phyloP scores from a whole-genome alignment of 208 protist species.

The Crithidia sp. region DNA sequence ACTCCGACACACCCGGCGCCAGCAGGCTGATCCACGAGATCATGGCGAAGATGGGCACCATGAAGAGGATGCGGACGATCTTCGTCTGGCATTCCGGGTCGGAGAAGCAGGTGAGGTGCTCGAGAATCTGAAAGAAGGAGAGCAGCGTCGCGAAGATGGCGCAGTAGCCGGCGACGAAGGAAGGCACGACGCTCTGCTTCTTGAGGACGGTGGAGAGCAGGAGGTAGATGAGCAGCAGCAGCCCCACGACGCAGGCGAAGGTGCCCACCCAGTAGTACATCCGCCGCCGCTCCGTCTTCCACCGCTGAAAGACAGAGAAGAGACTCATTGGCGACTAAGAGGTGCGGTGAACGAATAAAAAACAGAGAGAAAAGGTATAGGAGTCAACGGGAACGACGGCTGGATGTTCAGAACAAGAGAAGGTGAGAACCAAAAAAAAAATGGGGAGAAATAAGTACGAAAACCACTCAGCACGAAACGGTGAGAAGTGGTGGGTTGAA shows the following conservation, averaged over 20 bases:
- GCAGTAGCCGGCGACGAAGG: slow-evolving; percentile 88
- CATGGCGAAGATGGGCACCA: slow-evolving; percentile 93
- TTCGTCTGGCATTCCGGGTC: slow-evolving; percentile 92
- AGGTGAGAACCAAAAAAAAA: neutral
- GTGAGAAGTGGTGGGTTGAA: too few species aligned
- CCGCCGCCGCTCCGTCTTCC: slow-evolving; percentile 60
- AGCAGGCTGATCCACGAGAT: slow-evolving; percentile 86
- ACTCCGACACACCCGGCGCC: slow-evolving; percentile 71
- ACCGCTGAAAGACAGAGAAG: slow-evolving; percentile 24
- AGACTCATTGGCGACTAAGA: slow-evolving; percentile 8
- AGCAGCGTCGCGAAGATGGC: slow-evolving; percentile 88
- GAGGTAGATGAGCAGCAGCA: slow-evolving; percentile 75
- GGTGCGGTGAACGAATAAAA: neutral
- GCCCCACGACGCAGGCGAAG: slow-evolving; percentile 74
- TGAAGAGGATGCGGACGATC: slow-evolving; percentile 94
- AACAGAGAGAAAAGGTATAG: neutral
- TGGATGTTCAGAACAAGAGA: neutral
- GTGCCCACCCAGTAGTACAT: slow-evolving; percentile 91
- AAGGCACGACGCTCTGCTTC: slow-evolving; percentile 65
- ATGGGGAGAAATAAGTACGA: neutral
- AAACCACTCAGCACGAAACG: too few species aligned
- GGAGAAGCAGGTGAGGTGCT: slow-evolving; percentile 90
- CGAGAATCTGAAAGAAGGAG: slow-evolving; percentile 90
- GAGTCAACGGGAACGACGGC: neutral
- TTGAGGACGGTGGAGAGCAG: slow-evolving; percentile 48